Percentiles rank a stretch among this genome's conserved stretches.
Evolutionary conservation across 805 yeast species (phyloP).

Genomic region (Wickerhamomyces rabaulensis): DNA sequence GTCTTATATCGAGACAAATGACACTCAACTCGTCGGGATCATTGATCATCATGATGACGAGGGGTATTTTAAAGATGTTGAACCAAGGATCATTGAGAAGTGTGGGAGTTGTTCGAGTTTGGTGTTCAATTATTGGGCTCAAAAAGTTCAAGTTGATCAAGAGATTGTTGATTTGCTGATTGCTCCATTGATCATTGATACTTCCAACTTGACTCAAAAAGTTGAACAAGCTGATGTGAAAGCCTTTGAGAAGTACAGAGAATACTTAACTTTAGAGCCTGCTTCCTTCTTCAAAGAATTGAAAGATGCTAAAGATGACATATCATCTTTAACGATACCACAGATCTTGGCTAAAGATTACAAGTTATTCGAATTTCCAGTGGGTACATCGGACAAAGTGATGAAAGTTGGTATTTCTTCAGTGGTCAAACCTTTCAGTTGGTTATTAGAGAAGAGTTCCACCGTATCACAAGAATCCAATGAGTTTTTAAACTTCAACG

Average conservation of each 20-base stretch:
- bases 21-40: conserved; percentile 44
- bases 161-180: conserved; percentile 35
- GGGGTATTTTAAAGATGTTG: conserved; percentile 37
- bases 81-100: conserved; percentile 56
- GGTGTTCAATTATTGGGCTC: conserved; percentile 59
- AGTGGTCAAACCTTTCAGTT: conserved; percentile 54
- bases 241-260: conserved; percentile 36
- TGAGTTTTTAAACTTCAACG: conserved; percentile 19
- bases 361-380: conserved; percentile 53
- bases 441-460: conserved; percentile 22
- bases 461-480: conserved; percentile 27
- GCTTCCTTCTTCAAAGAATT: conserved; percentile 28
- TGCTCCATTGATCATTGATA: conserved; percentile 75
- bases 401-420: conserved; percentile 70
- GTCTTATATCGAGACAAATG: conserved; percentile 9
- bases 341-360: conserved; percentile 82
- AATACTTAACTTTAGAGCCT: neutral
- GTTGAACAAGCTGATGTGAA: conserved; percentile 55
- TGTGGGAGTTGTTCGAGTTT: conserved; percentile 80
- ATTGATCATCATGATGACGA: conserved; percentile 90
- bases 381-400: conserved; percentile 24
- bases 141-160: conserved; percentile 11
- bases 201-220: conserved; percentile 58
- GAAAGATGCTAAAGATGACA: conserved; percentile 51
- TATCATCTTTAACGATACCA: conserved; percentile 49